Evolutionary conservation across 805 yeast genomes (phyloP).

Genomic region (Lipomyces chichibuensis): DNA sequence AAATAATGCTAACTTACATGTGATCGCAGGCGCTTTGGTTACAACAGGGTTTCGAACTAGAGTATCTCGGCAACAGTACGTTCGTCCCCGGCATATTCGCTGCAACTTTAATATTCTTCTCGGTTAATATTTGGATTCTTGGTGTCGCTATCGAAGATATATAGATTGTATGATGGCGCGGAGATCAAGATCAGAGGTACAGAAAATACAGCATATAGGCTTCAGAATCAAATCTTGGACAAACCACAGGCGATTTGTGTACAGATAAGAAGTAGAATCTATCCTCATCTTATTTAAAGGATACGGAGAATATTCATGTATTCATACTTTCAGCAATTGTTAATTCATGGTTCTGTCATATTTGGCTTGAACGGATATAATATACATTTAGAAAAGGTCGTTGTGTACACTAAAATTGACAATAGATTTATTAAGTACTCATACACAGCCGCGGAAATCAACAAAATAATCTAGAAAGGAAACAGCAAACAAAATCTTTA

Average conservation of each 20-base stretch:
- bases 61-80: conserved; percentile 71
- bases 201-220: background rate
- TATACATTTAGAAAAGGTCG: background rate
- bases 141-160: conserved; percentile 58
- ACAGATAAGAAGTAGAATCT: background rate
- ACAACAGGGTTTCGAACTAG: conserved; percentile 72
- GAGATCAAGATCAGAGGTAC: background rate
- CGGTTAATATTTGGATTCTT: conserved; percentile 62
- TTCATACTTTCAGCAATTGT: background rate
- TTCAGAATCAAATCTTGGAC: background rate
- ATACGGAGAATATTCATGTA: background rate
- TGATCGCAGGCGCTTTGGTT: conserved; percentile 73
- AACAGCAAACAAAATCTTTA: background rate
- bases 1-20: background rate
- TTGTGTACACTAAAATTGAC: background rate
- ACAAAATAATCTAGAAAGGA: background rate
- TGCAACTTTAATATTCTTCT: conserved; percentile 62
- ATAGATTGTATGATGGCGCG: conserved; percentile 9
- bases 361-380: background rate
- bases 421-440: background rate
- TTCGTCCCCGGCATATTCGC: conserved; percentile 62
- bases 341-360: background rate
- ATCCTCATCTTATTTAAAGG: background rate
- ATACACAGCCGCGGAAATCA: background rate
- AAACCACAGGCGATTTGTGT: background rate